Evolutionary conservation across 306 rosid genomes (phyloP).

Genomic region (Clitoria ternatea): DNA sequence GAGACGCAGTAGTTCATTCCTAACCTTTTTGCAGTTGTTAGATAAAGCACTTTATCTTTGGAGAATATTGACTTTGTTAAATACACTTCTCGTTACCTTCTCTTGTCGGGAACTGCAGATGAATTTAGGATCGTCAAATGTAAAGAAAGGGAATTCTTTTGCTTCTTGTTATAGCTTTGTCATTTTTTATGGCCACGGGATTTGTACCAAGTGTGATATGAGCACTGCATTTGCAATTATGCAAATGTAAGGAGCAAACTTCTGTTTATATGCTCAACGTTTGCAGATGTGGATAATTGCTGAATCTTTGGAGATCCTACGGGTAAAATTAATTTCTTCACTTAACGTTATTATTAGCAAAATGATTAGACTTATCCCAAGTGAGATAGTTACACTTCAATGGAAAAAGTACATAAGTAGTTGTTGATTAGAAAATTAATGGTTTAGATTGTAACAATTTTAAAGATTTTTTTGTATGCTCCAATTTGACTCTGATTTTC

Average conservation of each 20-base stretch:
- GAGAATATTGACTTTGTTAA: slow-evolving; percentile 2
- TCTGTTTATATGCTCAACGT: background rate
- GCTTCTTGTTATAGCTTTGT: background rate
- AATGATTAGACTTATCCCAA: too few relatives aligned
- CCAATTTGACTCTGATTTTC: too few relatives aligned
- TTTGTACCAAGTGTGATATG: background rate
- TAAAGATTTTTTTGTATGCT: too few relatives aligned
- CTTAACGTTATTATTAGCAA: background rate
- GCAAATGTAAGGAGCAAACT: background rate
- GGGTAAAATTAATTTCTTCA: background rate
- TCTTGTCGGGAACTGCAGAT: background rate
- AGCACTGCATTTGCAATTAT: background rate
- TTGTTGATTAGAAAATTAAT: too few relatives aligned
- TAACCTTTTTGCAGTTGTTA: slow-evolving; percentile 16
- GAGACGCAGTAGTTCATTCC: slow-evolving; percentile 44
- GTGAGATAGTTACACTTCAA: too few relatives aligned
- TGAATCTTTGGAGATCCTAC: background rate
- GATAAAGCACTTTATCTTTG: background rate
- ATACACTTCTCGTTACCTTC: background rate
- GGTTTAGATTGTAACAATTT: too few relatives aligned
- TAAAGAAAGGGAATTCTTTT: slow-evolving; percentile 10
- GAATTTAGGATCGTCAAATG: slow-evolving; percentile 20
- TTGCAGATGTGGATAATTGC: background rate
- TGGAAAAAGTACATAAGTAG: too few relatives aligned
- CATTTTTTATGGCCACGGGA: background rate